Base-by-base conservation (phyloP, 352 stramenopile genomes). In the Pythium dissotocum region DNA sequence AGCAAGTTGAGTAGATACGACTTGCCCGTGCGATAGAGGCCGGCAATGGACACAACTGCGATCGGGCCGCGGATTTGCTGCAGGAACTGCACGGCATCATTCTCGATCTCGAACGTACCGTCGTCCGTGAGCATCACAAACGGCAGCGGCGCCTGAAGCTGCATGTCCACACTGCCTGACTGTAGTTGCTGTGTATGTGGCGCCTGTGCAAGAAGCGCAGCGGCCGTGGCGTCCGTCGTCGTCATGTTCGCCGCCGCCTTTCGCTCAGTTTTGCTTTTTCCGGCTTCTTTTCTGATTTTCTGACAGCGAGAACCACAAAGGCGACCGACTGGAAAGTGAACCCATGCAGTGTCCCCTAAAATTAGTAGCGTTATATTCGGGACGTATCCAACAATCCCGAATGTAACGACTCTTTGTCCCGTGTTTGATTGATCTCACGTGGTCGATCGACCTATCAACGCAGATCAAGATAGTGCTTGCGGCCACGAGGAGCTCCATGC, bases 1-100 rank as follows among this genome's bases (percentile, higher is more conserved):
- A 97, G 69, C 67, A 93, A 59, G 68, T 97, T 97, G 36, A 97
- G 82, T 68, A 97, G 66, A 70, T 94, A 97, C 40, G 83, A 95
- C 76, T 97, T 97, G 62, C 91, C 91, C 49, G 90, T 97, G 60
- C 91, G 87, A 70, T 97, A 97, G 30, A 96, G 66, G 30, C 89
- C 89, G 1, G 87, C 88, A 30, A 97, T 87, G 4, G 87, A 88
- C 10, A 97, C 78, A n/a, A 97, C 76, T 4, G 93, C 87, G 38
- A 97, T 77, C 62, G 30, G 66, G 16, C 80, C 83, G 48, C 78
- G 75, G 69, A 94, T 83, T 55, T 79, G 66, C 51, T 80, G 69
- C 42, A 95, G 73, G 58, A 86, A 91, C n/a, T 71, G 49, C 24
- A 88, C 54, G 4, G 88, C 88, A 40, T 95, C 82, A 0, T 58